phyloP scores from a whole-genome alignment of 2,329 filamentous ascomycete genomes.

The Colletotrichum sp. region DNA sequence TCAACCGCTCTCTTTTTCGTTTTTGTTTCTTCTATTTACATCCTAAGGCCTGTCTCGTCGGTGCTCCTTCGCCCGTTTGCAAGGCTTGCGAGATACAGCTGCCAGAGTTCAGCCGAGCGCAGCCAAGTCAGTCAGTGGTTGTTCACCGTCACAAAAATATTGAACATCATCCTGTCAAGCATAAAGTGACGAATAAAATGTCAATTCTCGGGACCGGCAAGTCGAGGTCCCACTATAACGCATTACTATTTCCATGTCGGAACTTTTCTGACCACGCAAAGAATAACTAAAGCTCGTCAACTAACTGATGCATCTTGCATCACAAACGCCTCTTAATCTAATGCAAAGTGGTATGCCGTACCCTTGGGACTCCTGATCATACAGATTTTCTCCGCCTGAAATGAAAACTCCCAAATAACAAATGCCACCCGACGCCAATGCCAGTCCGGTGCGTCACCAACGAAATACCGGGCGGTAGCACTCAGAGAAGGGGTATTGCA shows the following conservation, averaged over 20 bases:
- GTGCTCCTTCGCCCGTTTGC: neutral
- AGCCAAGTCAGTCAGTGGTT: neutral
- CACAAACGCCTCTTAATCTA: slow-evolving; percentile 16
- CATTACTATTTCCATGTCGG: neutral
- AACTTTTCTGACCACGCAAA: neutral
- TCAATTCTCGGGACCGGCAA: neutral
- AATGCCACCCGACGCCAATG: neutral
- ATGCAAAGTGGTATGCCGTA: slow-evolving; percentile 18
- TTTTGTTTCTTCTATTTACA: neutral
- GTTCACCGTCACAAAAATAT: neutral
- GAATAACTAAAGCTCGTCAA: neutral
- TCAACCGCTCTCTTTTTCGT: neutral
- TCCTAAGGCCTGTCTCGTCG: neutral
- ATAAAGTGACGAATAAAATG: neutral
- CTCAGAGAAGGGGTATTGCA: neutral
- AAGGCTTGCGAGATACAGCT: neutral
- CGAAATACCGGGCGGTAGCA: neutral
- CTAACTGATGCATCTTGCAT: neutral
- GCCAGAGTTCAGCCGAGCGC: neutral
- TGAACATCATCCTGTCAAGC: neutral
- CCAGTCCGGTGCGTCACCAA: neutral
- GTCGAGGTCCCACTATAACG: neutral
- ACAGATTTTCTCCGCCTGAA: neutral
- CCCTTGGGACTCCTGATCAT: neutral
- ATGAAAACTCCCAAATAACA: neutral